These are phyloP conservation scores for Kernera saxatilis DNA, from an alignment of 345 rosid genomes.

Conservation along the genomic window DNA sequence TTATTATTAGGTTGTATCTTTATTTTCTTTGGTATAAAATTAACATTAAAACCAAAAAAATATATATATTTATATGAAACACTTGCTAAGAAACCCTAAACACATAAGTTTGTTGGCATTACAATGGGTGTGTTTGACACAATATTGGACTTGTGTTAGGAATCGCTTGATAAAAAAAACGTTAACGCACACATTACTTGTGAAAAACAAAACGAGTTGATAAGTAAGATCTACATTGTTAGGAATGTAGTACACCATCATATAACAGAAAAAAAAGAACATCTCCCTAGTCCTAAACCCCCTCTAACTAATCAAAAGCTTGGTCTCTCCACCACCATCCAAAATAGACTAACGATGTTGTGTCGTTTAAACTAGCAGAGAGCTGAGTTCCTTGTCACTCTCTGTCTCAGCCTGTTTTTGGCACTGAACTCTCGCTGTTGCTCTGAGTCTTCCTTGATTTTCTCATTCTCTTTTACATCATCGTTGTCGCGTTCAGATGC, in stretches of 20 bases:
- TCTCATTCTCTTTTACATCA: slow-evolving; percentile 19
- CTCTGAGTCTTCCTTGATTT: slow-evolving; percentile 19
- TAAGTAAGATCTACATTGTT: slow-evolving; percentile 2
- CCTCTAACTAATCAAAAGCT: neutral
- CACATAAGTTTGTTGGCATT: no score
- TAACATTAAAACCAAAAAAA: no score
- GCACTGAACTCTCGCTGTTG: slow-evolving; percentile 32
- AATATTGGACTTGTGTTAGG: no score
- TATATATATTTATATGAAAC: no score
- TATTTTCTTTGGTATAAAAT: no score
- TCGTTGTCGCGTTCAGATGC: slow-evolving; percentile 12
- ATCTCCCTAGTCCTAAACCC: neutral
- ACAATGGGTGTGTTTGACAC: no score
- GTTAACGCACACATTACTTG: neutral
- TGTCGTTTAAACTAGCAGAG: slow-evolving; percentile 20
- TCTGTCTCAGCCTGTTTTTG: slow-evolving; percentile 52
- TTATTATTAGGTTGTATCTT: no score
- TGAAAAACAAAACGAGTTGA: neutral
- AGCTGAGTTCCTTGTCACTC: slow-evolving; percentile 51
- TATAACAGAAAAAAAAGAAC: neutral
- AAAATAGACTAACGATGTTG: neutral
- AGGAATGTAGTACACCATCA: neutral
- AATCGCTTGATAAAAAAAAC: no score
- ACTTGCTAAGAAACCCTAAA: no score
- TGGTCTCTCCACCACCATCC: neutral